Conservation (phyloP, 345 rosid species). For the Iberis pinnata region DNA sequence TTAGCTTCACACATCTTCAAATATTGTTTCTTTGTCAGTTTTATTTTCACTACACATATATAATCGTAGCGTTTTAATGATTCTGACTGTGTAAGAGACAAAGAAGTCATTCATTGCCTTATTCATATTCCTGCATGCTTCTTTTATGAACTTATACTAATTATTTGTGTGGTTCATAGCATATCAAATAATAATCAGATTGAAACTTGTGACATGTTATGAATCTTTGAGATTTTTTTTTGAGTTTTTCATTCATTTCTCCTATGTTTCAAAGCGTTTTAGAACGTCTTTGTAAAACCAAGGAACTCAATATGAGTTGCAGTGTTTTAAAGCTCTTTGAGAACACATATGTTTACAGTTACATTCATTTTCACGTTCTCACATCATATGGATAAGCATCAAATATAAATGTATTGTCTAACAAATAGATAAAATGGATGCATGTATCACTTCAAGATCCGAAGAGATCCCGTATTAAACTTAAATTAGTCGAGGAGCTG, state of each 20-base stretch:
- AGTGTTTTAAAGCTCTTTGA: constrained; percentile 91
- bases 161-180: too few relatives aligned
- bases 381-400: not conserved
- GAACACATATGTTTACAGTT: constrained; percentile 47
- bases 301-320: constrained; percentile 99
- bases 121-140: too few relatives aligned
- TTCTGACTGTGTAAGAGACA: too few relatives aligned
- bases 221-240: too few relatives aligned
- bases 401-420: too few relatives aligned
- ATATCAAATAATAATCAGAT: too few relatives aligned
- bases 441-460: constrained; percentile 81
- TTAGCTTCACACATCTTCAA: constrained; percentile 7
- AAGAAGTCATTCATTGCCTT: too few relatives aligned
- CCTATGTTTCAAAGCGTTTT: constrained; percentile 66
- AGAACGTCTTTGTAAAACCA: constrained; percentile 72
- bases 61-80: too few relatives aligned
- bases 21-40: constrained; percentile 4
- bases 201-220: constrained; percentile 13
- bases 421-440: not conserved
- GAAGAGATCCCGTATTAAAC: constrained; percentile 78
- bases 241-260: too few relatives aligned
- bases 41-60: not conserved
- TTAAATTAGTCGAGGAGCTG: constrained; percentile 98
- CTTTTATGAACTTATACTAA: too few relatives aligned
- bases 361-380: not conserved